Evolutionary conservation across 2,329 filamentous ascomycete species (phyloP), one percentile per base, ranked within the genome.

Genomic region (Epichloe glyceriae): DNA sequence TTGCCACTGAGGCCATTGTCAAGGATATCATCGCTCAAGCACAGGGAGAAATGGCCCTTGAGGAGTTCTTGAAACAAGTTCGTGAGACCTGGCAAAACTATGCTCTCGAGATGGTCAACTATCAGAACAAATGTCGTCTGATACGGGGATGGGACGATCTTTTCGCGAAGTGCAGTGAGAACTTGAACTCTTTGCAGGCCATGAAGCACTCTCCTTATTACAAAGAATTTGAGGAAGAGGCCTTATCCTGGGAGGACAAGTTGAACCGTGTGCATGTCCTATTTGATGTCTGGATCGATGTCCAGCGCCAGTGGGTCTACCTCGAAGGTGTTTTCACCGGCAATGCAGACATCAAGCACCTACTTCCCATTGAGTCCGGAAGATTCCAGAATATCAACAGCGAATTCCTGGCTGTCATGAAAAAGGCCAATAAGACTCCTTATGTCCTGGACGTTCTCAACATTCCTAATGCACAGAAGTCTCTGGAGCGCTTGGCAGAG

Each of bases 281-380:
- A 10, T 98, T 99, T 62, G 93, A 99, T 66, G 90, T 98, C 15
- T 99, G 94, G 94, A 98, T 98, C 60, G 94, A 98, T 69, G 94
- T 99, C n/a, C 93, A 99, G 67, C 85, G 94, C 54, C 93, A 98
- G 70, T 99, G 93, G 93, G 93, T 98, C 7, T 99, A 99, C 66
- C 80, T 99, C 5, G 94, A 99, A 70, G 93, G 93, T 57, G 93
- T 99, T 35, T 99, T 99, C 65, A 96, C 91, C 1, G 93, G 93
- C 53, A 99, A 98, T 63, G 91, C 88, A 39, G 93, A 99, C 63
- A 98, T 99, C 74, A 98, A 97, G 70, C 91, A 97, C 66, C 75
- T 99, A 48, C 79, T 99, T 20, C 94, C 94, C 4, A 90, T 95
- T 55, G 93, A 99, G 65, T 96, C 93, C 1, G 90, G 88, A 11